Evolutionary conservation across 345 rosid genomes (phyloP).

Genomic region (rapeseed (Brassica napus)): Da-Ae NC_063447.1:1506501-1507000

Average conservation of each 20-base stretch:
- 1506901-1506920: slow-evolving; percentile 93
- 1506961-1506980: slow-evolving; percentile 82
- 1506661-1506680: slow-evolving; percentile 71
- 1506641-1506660: slow-evolving; percentile 64
- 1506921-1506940: slow-evolving; percentile 74
- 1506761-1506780: slow-evolving; percentile 78
- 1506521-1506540: slow-evolving; percentile 61
- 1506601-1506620: slow-evolving; percentile 72
- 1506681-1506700: slow-evolving; percentile 71
- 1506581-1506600: slow-evolving; percentile 78
- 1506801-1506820: slow-evolving; percentile 73
- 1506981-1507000: slow-evolving; percentile 74
- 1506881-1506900: slow-evolving; percentile 76
- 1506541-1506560: slow-evolving; percentile 50
- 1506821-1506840: slow-evolving; percentile 82
- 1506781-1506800: slow-evolving; percentile 82
- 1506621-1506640: slow-evolving; percentile 82
- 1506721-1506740: slow-evolving; percentile 75
- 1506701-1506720: slow-evolving; percentile 71
- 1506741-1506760: slow-evolving; percentile 61
- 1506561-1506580: slow-evolving; percentile 86
- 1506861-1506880: slow-evolving; percentile 63
- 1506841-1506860: slow-evolving; percentile 67
- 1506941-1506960: slow-evolving; percentile 76
- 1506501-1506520: slow-evolving; percentile 65